Evolutionary conservation across 1,284 basidiomycete species (phyloP).

Genomic region (Apiotrichum domesticum): DNA sequence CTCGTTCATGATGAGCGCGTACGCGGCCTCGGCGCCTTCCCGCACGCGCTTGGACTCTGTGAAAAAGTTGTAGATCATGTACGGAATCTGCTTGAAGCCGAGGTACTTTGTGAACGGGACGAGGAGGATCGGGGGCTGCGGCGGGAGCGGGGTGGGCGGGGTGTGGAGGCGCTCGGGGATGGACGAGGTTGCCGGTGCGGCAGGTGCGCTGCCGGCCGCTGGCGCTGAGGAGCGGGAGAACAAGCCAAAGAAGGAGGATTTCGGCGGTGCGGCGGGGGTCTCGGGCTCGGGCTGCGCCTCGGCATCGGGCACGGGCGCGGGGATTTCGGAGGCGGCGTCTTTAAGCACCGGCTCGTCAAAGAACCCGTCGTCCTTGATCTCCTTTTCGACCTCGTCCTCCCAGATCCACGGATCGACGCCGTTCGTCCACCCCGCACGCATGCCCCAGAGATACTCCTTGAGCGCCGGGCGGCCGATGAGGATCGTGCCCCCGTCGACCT

Average conservation of each 20-base stretch:
- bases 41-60: constrained; percentile 75
- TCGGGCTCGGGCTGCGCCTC: constrained; percentile 15
- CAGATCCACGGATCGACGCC: constrained; percentile 62
- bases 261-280: constrained; percentile 6
- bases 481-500: constrained; percentile 74
- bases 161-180: constrained; percentile 45
- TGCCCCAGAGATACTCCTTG: constrained; percentile 89
- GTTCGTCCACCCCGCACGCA: constrained; percentile 79
- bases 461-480: constrained; percentile 85
- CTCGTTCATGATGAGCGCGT: constrained; percentile 61
- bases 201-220: constrained; percentile 1
- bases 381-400: constrained; percentile 67
- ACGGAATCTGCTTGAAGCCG: constrained; percentile 78
- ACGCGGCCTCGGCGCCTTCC: constrained; percentile 73
- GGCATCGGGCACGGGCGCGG: neutral
- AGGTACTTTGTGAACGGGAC: constrained; percentile 82
- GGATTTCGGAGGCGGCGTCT: neutral
- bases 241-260: constrained; percentile 21
- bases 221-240: constrained; percentile 27
- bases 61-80: constrained; percentile 89
- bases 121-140: constrained; percentile 75
- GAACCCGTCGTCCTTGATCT: constrained; percentile 63
- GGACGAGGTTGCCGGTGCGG: constrained; percentile 21
- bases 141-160: constrained; percentile 60
- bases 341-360: constrained; percentile 60